Evolutionary conservation across 2,329 filamentous ascomycete species (phyloP).

Genomic region (Juglanconis oblonga): DNA sequence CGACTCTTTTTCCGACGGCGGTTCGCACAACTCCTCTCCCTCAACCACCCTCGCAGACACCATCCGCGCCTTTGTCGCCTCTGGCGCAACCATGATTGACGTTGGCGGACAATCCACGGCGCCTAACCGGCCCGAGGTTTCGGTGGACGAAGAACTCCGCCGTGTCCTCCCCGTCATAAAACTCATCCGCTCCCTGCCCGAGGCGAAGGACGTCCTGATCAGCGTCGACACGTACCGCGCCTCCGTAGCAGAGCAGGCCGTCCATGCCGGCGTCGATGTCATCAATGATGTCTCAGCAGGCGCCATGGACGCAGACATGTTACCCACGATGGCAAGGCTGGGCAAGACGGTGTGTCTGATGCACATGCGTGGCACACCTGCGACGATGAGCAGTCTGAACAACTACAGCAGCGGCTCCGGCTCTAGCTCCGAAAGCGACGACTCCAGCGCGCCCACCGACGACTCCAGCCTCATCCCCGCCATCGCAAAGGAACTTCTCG

Average conservation of each 20-base stretch:
- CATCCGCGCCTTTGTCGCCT: conserved; percentile 58
- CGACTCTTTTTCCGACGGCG: conserved; percentile 95
- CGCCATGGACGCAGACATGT: conserved; percentile 74
- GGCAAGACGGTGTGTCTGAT: conserved; percentile 78
- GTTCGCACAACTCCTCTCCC: conserved; percentile 53
- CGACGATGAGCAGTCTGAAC: conserved; percentile 71
- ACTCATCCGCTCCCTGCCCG: conserved; percentile 65
- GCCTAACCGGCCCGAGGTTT: conserved; percentile 68
- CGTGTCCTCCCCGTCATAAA: conserved; percentile 79
- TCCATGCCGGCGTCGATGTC: conserved; percentile 80
- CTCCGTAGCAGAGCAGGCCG: conserved; percentile 71
- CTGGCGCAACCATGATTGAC: conserved; percentile 82
- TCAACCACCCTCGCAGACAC: conserved; percentile 49
- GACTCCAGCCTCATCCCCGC: conserved; percentile 58
- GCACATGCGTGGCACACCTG: conserved; percentile 89
- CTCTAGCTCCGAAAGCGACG: conserved; percentile 46
- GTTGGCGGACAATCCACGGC: conserved; percentile 92
- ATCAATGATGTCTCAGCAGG: conserved; percentile 95
- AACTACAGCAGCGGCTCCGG: conserved; percentile 60
- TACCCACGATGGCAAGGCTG: conserved; percentile 72
- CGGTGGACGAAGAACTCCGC: conserved; percentile 68
- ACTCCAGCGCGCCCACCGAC: neutral
- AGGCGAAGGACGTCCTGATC: conserved; percentile 64
- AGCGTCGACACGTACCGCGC: conserved; percentile 94
- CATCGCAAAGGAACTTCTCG: conserved; percentile 65